These are phyloP conservation scores for Shiraia sp. DNA, from an alignment of 2,329 filamentous ascomycete species.

Conservation along the genomic window DNA sequence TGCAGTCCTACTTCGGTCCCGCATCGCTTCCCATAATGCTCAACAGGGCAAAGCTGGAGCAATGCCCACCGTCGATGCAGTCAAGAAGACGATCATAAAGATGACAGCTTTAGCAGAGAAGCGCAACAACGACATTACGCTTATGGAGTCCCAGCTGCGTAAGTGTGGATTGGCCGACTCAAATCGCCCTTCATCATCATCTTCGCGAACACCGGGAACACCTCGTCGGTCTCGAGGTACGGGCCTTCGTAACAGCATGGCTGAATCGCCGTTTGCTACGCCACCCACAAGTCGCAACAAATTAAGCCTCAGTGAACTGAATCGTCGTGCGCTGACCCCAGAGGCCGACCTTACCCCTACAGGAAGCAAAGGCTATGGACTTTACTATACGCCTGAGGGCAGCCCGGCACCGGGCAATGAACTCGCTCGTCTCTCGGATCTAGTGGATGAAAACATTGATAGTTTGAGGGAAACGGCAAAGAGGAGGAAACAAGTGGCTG, in stretches of 20 bases:
- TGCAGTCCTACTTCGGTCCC: conserved; percentile 76
- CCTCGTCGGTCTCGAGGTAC: conserved; percentile 20
- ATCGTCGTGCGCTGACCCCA: conserved; percentile 34
- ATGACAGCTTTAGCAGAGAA: conserved; percentile 93
- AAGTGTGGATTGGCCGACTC: conserved; percentile 55
- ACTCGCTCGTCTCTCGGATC: conserved; percentile 42
- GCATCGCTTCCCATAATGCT: conserved; percentile 63
- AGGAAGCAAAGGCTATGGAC: conserved; percentile 34
- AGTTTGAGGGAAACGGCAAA: conserved; percentile 38
- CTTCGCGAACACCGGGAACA: conserved; percentile 19
- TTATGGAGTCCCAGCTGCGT: conserved; percentile 84
- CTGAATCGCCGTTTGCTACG: conserved; percentile 40
- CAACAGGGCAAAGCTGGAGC: conserved; percentile 50
- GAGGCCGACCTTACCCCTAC: conserved; percentile 32
- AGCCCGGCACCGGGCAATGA: conserved; percentile 26
- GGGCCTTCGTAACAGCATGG: conserved; percentile 18
- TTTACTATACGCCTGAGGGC: conserved; percentile 41
- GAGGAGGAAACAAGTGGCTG: conserved; percentile 45
- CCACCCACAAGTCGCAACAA: conserved; percentile 41
- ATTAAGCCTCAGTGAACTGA: conserved; percentile 36
- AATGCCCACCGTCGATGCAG: conserved; percentile 85
- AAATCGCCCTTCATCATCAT: conserved; percentile 28
- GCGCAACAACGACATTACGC: conserved; percentile 86
- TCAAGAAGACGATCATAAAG: conserved; percentile 87
- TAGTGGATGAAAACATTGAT: conserved; percentile 47